phyloP scores from a whole-genome alignment of 352 stramenopile genomes.

The Pythium guiyangense region DNA sequence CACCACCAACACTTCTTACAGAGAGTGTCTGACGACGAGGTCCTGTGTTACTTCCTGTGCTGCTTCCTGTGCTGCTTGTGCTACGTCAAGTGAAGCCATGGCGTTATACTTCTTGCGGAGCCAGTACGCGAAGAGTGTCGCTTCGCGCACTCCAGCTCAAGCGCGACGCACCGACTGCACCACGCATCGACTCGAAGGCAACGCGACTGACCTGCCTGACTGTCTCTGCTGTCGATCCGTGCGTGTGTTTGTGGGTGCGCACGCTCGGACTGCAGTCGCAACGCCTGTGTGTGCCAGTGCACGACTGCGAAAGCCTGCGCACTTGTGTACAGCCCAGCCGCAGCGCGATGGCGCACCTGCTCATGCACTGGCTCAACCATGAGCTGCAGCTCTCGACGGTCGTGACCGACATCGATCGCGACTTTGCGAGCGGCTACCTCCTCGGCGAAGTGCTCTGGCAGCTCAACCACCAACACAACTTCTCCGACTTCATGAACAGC shows the following conservation, averaged over 20 bases:
- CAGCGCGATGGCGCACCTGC: conserved; percentile 57
- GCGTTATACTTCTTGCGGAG: neutral
- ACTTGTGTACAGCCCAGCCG: neutral
- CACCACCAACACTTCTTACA: too few relatives aligned
- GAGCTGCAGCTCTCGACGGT: conserved; percentile 64
- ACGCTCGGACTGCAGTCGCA: too few relatives aligned
- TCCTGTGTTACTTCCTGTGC: too few relatives aligned
- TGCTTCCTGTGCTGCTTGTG: too few relatives aligned
- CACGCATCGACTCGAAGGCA: too few relatives aligned
- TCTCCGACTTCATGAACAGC: conserved; percentile 74
- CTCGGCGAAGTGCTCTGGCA: conserved; percentile 79
- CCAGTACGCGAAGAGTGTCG: neutral
- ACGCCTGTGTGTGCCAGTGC: too few relatives aligned
- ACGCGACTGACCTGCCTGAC: too few relatives aligned
- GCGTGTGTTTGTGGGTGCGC: neutral
- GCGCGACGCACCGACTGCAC: neutral
- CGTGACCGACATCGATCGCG: conserved; percentile 59
- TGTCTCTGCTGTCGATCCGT: neutral
- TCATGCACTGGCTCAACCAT: conserved; percentile 82
- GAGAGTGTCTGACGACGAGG: too few relatives aligned
- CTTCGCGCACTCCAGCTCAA: neutral
- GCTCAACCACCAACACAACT: conserved; percentile 90
- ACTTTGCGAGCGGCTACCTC: conserved; percentile 85
- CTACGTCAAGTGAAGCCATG: too few relatives aligned
- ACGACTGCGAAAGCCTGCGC: neutral